These are phyloP conservation scores for Eudorina sp. DNA, from an alignment of 139 green algal species.

Conservation along the genomic window DNA sequence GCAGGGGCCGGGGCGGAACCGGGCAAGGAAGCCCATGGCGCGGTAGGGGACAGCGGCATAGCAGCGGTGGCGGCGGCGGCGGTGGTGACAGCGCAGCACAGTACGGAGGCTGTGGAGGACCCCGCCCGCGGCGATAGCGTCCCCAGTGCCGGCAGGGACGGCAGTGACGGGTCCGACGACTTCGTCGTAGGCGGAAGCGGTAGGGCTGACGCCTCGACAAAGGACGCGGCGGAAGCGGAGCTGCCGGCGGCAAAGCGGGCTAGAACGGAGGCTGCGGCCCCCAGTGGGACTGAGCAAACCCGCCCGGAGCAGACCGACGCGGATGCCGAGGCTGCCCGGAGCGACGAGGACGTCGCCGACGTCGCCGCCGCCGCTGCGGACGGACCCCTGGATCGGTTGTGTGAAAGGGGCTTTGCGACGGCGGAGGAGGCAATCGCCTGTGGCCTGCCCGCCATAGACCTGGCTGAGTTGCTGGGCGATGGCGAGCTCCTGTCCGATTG, in stretches of 20 bases:
- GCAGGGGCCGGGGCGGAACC: no score
- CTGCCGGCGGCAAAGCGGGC: background rate
- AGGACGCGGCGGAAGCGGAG: background rate
- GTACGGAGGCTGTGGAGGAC: no score
- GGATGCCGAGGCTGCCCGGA: no score
- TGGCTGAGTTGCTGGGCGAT: conserved; percentile 65
- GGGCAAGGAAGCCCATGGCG: no score
- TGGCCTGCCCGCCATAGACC: conserved; percentile 31
- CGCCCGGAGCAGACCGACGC: no score
- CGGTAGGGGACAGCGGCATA: no score
- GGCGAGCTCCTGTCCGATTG: conserved; percentile 55
- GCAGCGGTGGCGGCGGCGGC: no score
- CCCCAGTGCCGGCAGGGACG: background rate
- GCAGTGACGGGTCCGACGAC: background rate
- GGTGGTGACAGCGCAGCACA: no score
- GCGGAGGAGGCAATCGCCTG: conserved; percentile 25
- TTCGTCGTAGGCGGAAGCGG: background rate
- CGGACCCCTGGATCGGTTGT: background rate
- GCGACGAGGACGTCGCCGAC: background rate
- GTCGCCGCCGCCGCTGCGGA: background rate
- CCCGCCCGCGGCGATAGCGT: no score
- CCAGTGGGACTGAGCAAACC: no score
- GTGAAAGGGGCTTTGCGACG: background rate
- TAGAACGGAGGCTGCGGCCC: background rate
- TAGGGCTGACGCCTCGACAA: background rate